Conservation (phyloP, 1,284 basidiomycete genomes). For the Ustilago cynodontis region DNA sequence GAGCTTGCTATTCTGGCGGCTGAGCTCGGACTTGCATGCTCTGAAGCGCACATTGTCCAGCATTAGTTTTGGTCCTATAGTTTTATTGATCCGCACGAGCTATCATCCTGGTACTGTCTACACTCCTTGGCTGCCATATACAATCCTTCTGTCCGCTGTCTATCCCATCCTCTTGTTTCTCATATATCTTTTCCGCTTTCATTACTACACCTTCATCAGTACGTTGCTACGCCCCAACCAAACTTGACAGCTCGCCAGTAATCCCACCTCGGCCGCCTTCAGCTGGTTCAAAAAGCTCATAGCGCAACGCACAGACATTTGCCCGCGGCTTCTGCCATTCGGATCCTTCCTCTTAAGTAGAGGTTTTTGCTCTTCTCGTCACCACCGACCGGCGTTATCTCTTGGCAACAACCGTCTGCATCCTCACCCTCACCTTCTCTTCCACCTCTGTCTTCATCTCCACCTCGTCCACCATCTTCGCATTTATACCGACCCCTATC, state of each 20-base stretch:
- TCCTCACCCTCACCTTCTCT: no score
- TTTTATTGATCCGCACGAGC: no score
- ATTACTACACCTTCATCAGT: not conserved
- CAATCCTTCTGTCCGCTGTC: no score
- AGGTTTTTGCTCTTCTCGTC: not conserved
- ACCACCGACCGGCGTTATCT: not conserved
- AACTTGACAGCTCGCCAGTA: not conserved
- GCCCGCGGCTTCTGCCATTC: not conserved
- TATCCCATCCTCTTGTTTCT: no score
- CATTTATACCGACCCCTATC: not conserved
- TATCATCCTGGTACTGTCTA: no score
- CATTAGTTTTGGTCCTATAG: no score
- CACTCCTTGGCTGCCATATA: no score
- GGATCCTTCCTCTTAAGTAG: not conserved
- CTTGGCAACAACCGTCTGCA: slow-evolving; percentile 1
- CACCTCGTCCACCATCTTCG: not conserved
- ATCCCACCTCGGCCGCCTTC: not conserved
- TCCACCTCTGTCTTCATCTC: not conserved
- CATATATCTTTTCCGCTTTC: not conserved
- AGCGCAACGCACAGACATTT: slow-evolving; percentile 5
- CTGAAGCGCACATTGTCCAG: no score
- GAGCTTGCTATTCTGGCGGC: not conserved
- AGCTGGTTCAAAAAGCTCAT: not conserved
- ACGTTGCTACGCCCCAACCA: not conserved
- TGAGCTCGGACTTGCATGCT: no score